These are phyloP conservation scores for Jatropha multifida DNA, from an alignment of 441 rosid species.

Conservation along the genomic window DNA sequence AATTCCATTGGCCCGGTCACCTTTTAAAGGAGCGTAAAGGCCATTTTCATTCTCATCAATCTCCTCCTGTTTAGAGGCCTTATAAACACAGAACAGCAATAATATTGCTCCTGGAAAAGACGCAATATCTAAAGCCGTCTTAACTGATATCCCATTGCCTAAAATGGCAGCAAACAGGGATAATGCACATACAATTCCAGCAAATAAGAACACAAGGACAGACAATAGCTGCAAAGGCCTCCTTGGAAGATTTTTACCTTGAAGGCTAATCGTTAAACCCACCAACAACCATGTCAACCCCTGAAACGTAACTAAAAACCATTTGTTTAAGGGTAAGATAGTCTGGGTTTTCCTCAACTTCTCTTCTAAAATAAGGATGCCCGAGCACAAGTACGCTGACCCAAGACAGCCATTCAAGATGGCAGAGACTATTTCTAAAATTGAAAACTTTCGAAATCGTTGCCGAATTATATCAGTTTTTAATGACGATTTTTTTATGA, in stretches of 20 bases:
- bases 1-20: constrained; percentile 29
- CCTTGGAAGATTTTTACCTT: constrained; percentile 38
- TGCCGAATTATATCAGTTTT: constrained; percentile 28
- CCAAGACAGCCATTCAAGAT: constrained; percentile 70
- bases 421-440: constrained; percentile 54
- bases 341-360: constrained; percentile 40
- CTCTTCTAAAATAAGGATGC: constrained; percentile 63
- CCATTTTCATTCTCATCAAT: constrained; percentile 32
- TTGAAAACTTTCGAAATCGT: constrained; percentile 31
- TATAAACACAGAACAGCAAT: constrained; percentile 55
- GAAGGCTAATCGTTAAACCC: constrained; percentile 48
- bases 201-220: constrained; percentile 51
- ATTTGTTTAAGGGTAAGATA: constrained; percentile 47
- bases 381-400: constrained; percentile 50
- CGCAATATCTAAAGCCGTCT: constrained; percentile 46
- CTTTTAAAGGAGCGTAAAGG: constrained; percentile 58
- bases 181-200: constrained; percentile 42
- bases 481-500: constrained; percentile 45
- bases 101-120: constrained; percentile 68
- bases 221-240: constrained; percentile 51
- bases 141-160: constrained; percentile 24
- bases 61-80: constrained; percentile 33
- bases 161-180: constrained; percentile 46
- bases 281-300: constrained; percentile 68
- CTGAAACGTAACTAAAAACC: constrained; percentile 54